Conservation (phyloP, 148 eudicot species). For the Diospyros kaki region DNA sequence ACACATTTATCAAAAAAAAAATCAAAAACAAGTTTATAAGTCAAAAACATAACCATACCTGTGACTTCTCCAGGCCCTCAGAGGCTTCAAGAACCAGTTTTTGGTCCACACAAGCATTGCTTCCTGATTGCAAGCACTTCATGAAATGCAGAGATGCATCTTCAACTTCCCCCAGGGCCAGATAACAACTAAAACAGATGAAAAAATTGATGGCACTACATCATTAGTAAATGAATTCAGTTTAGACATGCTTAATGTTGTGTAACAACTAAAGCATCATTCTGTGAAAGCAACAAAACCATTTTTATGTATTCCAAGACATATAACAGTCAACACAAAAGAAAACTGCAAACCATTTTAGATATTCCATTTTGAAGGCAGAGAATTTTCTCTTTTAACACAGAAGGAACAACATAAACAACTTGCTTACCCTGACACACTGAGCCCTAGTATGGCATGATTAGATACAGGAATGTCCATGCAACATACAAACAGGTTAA, state of each 20-base stretch:
- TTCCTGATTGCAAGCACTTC: slow-evolving; percentile 66
- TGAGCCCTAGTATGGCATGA: too few species aligned
- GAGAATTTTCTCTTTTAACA: not conserved
- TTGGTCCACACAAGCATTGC: slow-evolving; percentile 56
- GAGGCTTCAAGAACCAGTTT: slow-evolving; percentile 79
- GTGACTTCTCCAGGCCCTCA: slow-evolving; percentile 81
- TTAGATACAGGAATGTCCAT: too few species aligned
- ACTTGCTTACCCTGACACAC: too few species aligned
- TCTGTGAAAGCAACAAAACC: not conserved
- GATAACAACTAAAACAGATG: slow-evolving; percentile 58
- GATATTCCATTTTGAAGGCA: not conserved
- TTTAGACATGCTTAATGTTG: not conserved
- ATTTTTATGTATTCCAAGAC: not conserved
- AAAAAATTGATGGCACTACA: not conserved
- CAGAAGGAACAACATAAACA: too few species aligned
- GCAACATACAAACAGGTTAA: too few species aligned
- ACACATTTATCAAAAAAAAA: not conserved
- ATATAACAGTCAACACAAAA: too few species aligned
- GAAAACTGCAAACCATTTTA: not conserved
- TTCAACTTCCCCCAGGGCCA: slow-evolving; percentile 83
- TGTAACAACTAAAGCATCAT: not conserved
- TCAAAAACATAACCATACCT: slow-evolving; percentile 37
- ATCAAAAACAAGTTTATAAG: not conserved
- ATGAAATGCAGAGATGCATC: slow-evolving; percentile 59
- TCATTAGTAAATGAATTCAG: not conserved